These are phyloP conservation scores for Diaporthe velutina DNA, from an alignment of 2,329 filamentous ascomycete species.

Conservation along the genomic window DNA sequence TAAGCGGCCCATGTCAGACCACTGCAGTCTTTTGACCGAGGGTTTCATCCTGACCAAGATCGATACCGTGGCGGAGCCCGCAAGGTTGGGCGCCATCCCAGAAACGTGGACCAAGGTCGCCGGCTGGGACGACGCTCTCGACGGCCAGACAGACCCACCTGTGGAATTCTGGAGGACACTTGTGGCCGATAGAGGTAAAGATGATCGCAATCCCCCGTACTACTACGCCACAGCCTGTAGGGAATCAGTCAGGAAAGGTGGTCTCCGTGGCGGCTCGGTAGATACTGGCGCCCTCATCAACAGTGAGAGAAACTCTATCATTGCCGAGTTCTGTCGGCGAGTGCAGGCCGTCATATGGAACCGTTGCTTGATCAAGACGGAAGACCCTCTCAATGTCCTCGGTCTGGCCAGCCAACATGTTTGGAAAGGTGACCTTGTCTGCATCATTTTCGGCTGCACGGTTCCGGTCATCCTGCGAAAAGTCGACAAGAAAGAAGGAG, in stretches of 20 bases:
- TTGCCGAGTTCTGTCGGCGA: conserved; percentile 45
- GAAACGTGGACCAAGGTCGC: conserved; percentile 14
- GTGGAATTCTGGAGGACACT: conserved; percentile 46
- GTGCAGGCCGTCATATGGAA: conserved; percentile 48
- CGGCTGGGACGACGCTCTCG: conserved; percentile 36
- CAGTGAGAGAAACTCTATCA: conserved; percentile 46
- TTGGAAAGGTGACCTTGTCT: conserved; percentile 40
- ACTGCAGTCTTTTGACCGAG: conserved; percentile 49
- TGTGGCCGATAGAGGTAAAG: conserved; percentile 44
- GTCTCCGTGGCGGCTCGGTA: conserved; percentile 41
- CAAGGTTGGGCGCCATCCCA: not conserved
- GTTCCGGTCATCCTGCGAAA: conserved; percentile 43
- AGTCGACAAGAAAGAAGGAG: not conserved
- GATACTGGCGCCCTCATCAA: conserved; percentile 44
- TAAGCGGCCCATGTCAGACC: conserved; percentile 40
- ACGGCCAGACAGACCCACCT: conserved; percentile 39
- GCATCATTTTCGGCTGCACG: conserved; percentile 44
- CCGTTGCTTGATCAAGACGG: conserved; percentile 43
- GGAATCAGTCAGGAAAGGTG: conserved; percentile 44
- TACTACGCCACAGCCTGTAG: conserved; percentile 45
- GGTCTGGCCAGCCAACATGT: conserved; percentile 39
- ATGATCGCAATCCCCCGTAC: conserved; percentile 44
- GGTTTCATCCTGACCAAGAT: conserved; percentile 49
- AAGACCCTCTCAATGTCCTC: conserved; percentile 6
- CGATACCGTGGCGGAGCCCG: conserved; percentile 30